A percentile compares a stretch with the other conserved stretches of the same genome.
Conservation (phyloP, 768 basidiomycete genomes). For the Suillus subalutaceus region DNA sequence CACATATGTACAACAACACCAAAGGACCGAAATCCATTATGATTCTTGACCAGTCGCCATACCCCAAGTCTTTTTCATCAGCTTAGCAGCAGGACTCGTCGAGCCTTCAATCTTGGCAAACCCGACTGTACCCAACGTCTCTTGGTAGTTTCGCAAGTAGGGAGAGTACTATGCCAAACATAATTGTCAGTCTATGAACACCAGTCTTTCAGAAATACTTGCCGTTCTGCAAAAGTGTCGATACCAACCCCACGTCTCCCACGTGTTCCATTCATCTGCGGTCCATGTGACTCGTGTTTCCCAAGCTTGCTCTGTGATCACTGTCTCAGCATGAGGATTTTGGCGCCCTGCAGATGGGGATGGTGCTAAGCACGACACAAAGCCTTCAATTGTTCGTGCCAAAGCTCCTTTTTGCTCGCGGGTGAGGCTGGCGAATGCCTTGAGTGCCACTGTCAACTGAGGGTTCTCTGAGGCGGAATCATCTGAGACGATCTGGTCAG, state of each 20-base stretch:
- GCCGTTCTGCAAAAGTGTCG: constrained; percentile 85
- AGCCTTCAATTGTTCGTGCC: constrained; percentile 73
- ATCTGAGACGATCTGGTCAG: constrained; percentile 32
- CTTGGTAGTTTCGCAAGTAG: constrained; percentile 73
- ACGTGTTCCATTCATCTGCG: constrained; percentile 76
- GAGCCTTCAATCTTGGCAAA: constrained; percentile 64
- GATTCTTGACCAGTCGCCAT: constrained; percentile 64
- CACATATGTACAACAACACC: constrained; percentile 4
- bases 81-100: constrained; percentile 54
- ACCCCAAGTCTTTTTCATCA: constrained; percentile 73
- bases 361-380: constrained; percentile 64
- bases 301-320: constrained; percentile 73
- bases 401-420: constrained; percentile 78
- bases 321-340: constrained; percentile 53
- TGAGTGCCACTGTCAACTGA: constrained; percentile 68
- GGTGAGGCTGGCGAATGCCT: constrained; percentile 73
- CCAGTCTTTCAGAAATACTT: constrained; percentile 30
- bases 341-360: constrained; percentile 43
- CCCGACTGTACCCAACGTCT: constrained; percentile 70
- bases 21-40: constrained; percentile 17
- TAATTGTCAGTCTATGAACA: constrained; percentile 11
- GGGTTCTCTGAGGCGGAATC: constrained; percentile 62
- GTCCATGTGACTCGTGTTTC: constrained; percentile 69
- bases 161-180: constrained; percentile 64
- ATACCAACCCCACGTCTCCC: constrained; percentile 93